Conservation (phyloP, 345 rosid genomes). For the Arabidopsis arenosa region DNA sequence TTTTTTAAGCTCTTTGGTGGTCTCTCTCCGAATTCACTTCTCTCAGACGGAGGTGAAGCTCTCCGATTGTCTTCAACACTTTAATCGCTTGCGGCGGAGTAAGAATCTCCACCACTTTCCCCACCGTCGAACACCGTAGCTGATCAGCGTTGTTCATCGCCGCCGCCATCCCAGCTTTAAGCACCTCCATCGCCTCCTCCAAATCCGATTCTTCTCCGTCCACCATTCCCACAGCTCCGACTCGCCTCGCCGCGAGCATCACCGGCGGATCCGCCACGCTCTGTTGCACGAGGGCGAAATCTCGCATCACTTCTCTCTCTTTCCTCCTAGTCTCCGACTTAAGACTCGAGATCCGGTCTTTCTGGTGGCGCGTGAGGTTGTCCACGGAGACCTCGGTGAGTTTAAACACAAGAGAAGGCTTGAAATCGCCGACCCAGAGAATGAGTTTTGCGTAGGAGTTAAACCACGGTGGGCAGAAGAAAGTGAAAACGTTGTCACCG, state of each 20-base stretch:
- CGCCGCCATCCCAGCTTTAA: constrained; percentile 38
- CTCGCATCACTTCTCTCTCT: constrained; percentile 43
- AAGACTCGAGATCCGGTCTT: constrained; percentile 30
- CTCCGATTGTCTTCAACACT: constrained; percentile 34
- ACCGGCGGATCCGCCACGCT: constrained; percentile 49
- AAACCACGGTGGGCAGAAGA: constrained; percentile 45
- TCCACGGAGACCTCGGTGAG: constrained; percentile 23
- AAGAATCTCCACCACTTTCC: constrained; percentile 45
- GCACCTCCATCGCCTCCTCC: constrained; percentile 42
- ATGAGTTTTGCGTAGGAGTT: constrained; percentile 41
- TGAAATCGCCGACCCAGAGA: constrained; percentile 46
- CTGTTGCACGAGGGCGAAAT: constrained; percentile 43
- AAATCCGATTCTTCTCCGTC: constrained; percentile 35
- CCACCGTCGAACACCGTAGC: constrained; percentile 44
- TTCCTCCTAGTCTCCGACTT: constrained; percentile 37
- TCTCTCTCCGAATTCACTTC: constrained; percentile 24
- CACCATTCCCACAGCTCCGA: constrained; percentile 41
- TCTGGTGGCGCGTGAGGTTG: constrained; percentile 37
- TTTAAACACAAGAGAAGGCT: constrained; percentile 35
- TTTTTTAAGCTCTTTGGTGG: neutral
- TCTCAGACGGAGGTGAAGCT: constrained; percentile 39
- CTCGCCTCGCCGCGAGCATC: constrained; percentile 41
- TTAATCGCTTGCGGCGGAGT: constrained; percentile 40
- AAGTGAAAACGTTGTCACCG: constrained; percentile 44
- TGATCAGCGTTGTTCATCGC: constrained; percentile 43